Evolutionary conservation across 306 rosid species (phyloP).

Genomic region (Oemleria cerasiformis): DNA sequence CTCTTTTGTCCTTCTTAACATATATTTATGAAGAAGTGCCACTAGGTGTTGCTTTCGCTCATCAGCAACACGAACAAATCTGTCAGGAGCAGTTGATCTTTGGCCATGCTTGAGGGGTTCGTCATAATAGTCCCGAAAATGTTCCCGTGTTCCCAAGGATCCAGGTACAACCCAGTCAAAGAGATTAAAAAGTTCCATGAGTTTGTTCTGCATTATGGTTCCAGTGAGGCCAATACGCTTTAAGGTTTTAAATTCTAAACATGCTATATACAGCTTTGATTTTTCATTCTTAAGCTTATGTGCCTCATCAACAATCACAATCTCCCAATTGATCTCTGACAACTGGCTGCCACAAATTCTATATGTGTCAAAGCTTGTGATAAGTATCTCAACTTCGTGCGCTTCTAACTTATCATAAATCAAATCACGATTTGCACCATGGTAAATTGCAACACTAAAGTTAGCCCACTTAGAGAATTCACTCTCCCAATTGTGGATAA

Average conservation of each 20-base stretch:
- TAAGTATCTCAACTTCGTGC: constrained; percentile 62
- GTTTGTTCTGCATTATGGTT: constrained; percentile 91
- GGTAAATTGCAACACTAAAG: constrained; percentile 73
- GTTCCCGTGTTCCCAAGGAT: constrained; percentile 91
- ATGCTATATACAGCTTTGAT: constrained; percentile 80
- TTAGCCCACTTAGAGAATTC: constrained; percentile 92
- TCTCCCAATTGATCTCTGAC: constrained; percentile 62
- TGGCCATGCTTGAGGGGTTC: constrained; percentile 98
- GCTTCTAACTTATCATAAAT: constrained; percentile 63
- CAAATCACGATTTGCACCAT: constrained; percentile 77
- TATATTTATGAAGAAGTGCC: constrained; percentile 64
- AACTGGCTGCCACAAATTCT: constrained; percentile 72
- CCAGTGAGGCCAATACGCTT: constrained; percentile 92
- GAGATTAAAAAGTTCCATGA: constrained; percentile 89
- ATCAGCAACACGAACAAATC: constrained; percentile 71
- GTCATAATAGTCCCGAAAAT: constrained; percentile 81
- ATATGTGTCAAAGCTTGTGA: constrained; percentile 87
- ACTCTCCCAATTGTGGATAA: constrained; percentile 85
- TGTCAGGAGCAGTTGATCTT: constrained; percentile 89
- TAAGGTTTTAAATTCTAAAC: constrained; percentile 66
- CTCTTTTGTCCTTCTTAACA: constrained; percentile 92
- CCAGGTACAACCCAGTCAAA: constrained; percentile 93
- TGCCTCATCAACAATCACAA: constrained; percentile 82
- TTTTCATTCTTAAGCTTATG: constrained; percentile 90
- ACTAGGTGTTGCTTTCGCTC: constrained; percentile 74